A percentile compares a stretch with the other conserved stretches of the same genome.
phyloP scores from a whole-genome alignment of 768 basidiomycete species.

The Macrolepiota albuminosa region DNA sequence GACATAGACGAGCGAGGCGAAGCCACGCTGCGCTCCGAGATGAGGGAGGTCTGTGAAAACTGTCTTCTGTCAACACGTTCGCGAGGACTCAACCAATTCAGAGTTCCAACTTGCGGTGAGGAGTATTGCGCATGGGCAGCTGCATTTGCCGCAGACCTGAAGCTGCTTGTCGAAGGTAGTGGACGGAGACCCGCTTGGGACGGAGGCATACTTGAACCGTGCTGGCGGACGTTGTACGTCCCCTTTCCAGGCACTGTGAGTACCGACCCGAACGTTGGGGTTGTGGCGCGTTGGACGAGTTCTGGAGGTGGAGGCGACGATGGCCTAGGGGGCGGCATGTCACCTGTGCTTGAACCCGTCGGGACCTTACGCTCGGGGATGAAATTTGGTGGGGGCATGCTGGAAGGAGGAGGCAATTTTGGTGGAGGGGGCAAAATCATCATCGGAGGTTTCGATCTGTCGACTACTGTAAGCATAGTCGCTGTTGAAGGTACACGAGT shows the following conservation, averaged over 20 bases:
- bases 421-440: slow-evolving; percentile 83
- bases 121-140: slow-evolving; percentile 46
- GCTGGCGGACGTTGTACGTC: slow-evolving; percentile 46
- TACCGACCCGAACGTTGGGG: slow-evolving; percentile 69
- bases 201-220: slow-evolving; percentile 76
- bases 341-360: slow-evolving; percentile 40
- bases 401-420: slow-evolving; percentile 60
- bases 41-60: slow-evolving; percentile 64
- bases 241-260: slow-evolving; percentile 51
- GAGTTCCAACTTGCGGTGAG: slow-evolving; percentile 32
- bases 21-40: slow-evolving; percentile 61
- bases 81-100: slow-evolving; percentile 47
- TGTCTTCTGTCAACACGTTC: slow-evolving; percentile 48
- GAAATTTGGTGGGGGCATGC: slow-evolving; percentile 72
- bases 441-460: slow-evolving; percentile 81
- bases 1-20: slow-evolving; percentile 82
- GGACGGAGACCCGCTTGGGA: slow-evolving; percentile 61
- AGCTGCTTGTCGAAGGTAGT: slow-evolving; percentile 76
- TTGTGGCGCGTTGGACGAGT: slow-evolving; percentile 88
- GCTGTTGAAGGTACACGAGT: slow-evolving; percentile 60
- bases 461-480: slow-evolving; percentile 45
- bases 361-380: slow-evolving; percentile 64
- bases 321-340: slow-evolving; percentile 78
- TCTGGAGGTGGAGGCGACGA: slow-evolving; percentile 92
- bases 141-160: slow-evolving; percentile 69